Conservation (phyloP, 2,329 filamentous ascomycete genomes). For the Sporothrix curviconia region DNA sequence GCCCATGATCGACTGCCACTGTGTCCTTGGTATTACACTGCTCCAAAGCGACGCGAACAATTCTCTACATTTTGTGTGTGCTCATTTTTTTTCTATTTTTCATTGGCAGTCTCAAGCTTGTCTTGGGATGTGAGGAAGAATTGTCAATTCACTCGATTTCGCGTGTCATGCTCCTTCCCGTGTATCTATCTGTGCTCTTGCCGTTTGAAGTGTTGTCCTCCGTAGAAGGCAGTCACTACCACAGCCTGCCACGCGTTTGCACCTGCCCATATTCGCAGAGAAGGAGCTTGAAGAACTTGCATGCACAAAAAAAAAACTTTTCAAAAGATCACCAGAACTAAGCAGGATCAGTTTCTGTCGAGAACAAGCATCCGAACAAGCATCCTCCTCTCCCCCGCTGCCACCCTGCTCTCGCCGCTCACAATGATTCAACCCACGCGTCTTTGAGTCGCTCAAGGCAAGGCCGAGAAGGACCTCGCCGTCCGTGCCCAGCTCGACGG, state of each 20-base stretch:
- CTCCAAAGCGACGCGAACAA: conserved; percentile 61
- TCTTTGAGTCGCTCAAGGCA: conserved; percentile 80
- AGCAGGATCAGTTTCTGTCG: too few species aligned
- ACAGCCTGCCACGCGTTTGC: background rate
- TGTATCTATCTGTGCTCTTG: background rate
- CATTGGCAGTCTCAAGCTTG: conserved; percentile 49
- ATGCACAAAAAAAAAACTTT: background rate
- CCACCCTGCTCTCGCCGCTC: background rate
- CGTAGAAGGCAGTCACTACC: background rate
- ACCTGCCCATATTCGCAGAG: background rate
- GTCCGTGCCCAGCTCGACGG: conserved; percentile 79
- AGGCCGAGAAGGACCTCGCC: conserved; percentile 79
- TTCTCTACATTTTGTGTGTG: conserved; percentile 4
- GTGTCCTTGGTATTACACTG: conserved; percentile 75
- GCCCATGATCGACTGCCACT: conserved; percentile 56
- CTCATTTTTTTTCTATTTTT: conserved; percentile 38
- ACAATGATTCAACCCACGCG: conserved; percentile 66
- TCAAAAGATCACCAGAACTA: background rate
- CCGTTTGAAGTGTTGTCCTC: background rate
- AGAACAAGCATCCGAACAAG: too few species aligned
- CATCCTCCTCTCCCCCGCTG: background rate
- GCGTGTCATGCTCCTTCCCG: background rate
- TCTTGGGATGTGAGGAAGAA: conserved; percentile 53
- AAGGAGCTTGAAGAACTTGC: background rate
- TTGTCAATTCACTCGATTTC: background rate